Evolutionary conservation across 768 basidiomycete genomes (phyloP).

Genomic region (Suillus discolor): DNA sequence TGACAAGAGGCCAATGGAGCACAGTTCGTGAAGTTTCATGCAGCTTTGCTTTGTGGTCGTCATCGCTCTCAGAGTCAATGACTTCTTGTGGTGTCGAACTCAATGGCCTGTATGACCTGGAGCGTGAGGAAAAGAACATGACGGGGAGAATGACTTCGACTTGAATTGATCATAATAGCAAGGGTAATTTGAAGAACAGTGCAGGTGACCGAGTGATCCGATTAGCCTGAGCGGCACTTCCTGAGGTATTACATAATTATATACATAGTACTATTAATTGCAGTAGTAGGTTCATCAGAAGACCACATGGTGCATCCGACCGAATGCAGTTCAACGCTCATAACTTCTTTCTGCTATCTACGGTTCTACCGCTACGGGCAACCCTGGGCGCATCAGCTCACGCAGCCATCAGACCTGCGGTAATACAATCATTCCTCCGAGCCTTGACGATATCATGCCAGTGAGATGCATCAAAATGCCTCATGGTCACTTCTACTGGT

Average conservation of each 20-base stretch:
- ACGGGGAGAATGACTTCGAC: neutral
- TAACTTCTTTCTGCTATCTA: neutral
- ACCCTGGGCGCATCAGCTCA: neutral
- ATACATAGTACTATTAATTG: too few relatives aligned
- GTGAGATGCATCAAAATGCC: neutral
- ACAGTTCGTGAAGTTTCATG: neutral
- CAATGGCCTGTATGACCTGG: neutral
- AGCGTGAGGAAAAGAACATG: constrained; percentile 1
- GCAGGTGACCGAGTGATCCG: too few relatives aligned
- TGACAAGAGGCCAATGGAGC: neutral
- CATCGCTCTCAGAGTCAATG: neutral
- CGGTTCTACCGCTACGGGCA: neutral
- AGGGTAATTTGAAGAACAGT: neutral
- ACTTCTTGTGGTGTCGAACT: neutral
- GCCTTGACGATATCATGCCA: neutral
- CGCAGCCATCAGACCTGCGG: neutral
- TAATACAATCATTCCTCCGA: neutral
- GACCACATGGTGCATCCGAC: neutral
- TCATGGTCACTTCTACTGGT: neutral
- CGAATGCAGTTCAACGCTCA: neutral
- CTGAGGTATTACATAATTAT: too few relatives aligned
- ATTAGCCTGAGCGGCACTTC: neutral
- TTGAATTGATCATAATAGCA: neutral
- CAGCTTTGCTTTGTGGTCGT: neutral
- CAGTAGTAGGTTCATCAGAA: neutral